Percentiles rank a stretch among this genome's conserved stretches.
Conservation (phyloP, 2,329 filamentous ascomycete genomes). For the Penicillium rolfsii region DNA sequence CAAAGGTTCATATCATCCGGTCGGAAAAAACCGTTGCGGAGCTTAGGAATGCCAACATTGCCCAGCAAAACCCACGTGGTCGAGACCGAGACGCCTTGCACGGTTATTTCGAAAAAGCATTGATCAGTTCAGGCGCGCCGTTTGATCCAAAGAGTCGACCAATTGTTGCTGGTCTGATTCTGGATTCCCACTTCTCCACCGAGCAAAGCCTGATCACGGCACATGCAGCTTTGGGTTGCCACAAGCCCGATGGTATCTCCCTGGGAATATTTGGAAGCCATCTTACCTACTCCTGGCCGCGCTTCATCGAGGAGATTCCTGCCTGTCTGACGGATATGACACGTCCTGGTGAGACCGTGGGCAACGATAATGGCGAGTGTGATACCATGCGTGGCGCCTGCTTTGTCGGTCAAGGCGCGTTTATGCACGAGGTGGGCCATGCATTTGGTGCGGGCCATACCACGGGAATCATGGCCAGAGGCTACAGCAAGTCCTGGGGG, state of each 20-base stretch:
- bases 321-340: slow-evolving; percentile 38
- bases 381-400: slow-evolving; percentile 52
- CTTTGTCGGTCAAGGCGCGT: slow-evolving; percentile 45
- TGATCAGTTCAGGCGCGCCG: slow-evolving; percentile 16
- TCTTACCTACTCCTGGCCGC: slow-evolving; percentile 30
- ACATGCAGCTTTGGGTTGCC: slow-evolving; percentile 28
- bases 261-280: slow-evolving; percentile 31
- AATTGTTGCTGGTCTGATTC: slow-evolving; percentile 27
- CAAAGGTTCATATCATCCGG: slow-evolving; percentile 26
- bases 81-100: slow-evolving; percentile 19
- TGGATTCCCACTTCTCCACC: slow-evolving; percentile 25
- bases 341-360: slow-evolving; percentile 44
- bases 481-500: slow-evolving; percentile 49
- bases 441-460: slow-evolving; percentile 42
- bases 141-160: slow-evolving; percentile 21
- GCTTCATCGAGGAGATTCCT: slow-evolving; percentile 29
- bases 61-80: slow-evolving; percentile 24
- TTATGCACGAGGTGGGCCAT: slow-evolving; percentile 44
- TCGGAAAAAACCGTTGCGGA: slow-evolving; percentile 26
- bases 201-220: slow-evolving; percentile 24
- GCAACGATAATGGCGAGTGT: slow-evolving; percentile 51
- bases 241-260: slow-evolving; percentile 24
- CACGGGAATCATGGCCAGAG: slow-evolving; percentile 42
- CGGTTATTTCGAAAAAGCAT: slow-evolving; percentile 21
- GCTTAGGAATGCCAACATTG: slow-evolving; percentile 22